A percentile compares a stretch with the other conserved stretches of the same genome.
These are phyloP conservation scores for Xylariaceae sp. DNA, from an alignment of 2,329 filamentous ascomycete species.

Conservation along the genomic window DNA sequence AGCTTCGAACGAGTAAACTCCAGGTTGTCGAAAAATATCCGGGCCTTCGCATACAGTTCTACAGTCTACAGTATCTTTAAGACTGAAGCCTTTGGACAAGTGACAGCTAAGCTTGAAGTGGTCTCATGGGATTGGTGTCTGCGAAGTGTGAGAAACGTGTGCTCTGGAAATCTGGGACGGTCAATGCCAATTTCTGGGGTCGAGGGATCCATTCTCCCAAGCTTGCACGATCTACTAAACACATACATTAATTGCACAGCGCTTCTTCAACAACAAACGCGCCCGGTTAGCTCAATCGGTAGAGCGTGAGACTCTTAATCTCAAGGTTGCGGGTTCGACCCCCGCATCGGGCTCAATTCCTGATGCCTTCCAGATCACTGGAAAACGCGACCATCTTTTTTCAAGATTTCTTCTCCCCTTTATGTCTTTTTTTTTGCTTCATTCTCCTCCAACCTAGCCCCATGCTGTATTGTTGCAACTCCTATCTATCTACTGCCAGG, in stretches of 20 bases:
- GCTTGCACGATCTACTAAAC: background rate
- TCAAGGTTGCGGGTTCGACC: constrained; percentile 38
- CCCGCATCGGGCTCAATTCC: constrained; percentile 43
- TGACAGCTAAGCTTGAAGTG: too few relatives aligned
- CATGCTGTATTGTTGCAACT: background rate
- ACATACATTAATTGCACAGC: background rate
- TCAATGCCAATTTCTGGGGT: too few relatives aligned
- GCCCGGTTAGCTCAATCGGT: constrained; percentile 63
- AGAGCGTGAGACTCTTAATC: constrained; percentile 66
- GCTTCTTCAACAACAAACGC: too few relatives aligned
- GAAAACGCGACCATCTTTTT: background rate
- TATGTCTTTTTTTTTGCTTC: background rate
- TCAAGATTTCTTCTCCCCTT: background rate
- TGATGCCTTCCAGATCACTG: constrained; percentile 22
- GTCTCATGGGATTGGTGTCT: background rate
- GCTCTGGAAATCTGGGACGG: too few relatives aligned
- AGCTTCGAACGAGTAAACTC: too few relatives aligned
- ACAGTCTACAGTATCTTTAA: too few relatives aligned
- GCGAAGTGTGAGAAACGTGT: background rate
- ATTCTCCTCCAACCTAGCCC: background rate
- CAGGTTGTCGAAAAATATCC: too few relatives aligned
- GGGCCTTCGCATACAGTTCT: too few relatives aligned
- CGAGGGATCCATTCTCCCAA: background rate
- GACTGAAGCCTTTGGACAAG: too few relatives aligned
- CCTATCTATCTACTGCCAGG: background rate